Conservation (phyloP, 371 early-diverging fungal genomes). For the Mortierella sp. region DNA sequence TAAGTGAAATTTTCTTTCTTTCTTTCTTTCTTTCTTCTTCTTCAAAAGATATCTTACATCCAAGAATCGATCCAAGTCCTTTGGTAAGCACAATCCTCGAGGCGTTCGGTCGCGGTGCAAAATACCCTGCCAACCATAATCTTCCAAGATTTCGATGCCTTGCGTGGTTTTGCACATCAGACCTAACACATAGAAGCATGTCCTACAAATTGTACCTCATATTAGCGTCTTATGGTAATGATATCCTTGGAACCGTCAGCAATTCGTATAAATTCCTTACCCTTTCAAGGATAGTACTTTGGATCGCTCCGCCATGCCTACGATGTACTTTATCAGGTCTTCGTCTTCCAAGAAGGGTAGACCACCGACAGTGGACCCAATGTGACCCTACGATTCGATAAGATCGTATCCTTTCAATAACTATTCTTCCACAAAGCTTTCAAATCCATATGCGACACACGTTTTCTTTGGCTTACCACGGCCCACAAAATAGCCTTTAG, state of each 20-base stretch:
- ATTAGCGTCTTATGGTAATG: background rate
- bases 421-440: background rate
- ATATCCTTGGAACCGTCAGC: background rate
- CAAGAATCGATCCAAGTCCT: constrained; percentile 69
- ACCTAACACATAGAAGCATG: constrained; percentile 83
- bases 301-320: constrained; percentile 75
- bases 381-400: constrained; percentile 69
- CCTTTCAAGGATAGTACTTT: constrained; percentile 82
- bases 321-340: constrained; percentile 79
- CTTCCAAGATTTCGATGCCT: constrained; percentile 80
- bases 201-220: constrained; percentile 60
- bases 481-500: constrained; percentile 89
- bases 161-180: constrained; percentile 76
- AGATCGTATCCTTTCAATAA: background rate
- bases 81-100: constrained; percentile 77
- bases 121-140: constrained; percentile 85
- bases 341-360: constrained; percentile 78
- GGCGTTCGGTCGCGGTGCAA: constrained; percentile 63
- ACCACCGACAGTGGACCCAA: constrained; percentile 80
- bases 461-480: constrained; percentile 49
- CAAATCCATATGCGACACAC: background rate
- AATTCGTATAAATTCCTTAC: constrained; percentile 58
- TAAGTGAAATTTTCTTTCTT: too few relatives aligned
- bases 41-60: constrained; percentile 58
- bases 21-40: too few relatives aligned